phyloP scores from a whole-genome alignment of 2,329 filamentous ascomycete genomes.

The Alternaria alternata region DNA sequence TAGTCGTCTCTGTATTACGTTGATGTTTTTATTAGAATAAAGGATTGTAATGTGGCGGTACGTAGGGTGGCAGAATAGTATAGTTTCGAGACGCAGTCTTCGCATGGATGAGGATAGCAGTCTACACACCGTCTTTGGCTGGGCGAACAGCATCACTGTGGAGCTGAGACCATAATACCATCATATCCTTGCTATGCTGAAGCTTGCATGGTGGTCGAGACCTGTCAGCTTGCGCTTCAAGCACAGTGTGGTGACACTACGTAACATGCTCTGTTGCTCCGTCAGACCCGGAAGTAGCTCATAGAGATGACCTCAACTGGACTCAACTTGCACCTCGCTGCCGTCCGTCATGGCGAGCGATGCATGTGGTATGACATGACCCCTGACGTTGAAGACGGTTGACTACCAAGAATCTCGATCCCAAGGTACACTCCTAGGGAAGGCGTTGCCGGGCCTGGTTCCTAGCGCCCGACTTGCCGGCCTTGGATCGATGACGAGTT shows the following conservation, averaged over 20 bases:
- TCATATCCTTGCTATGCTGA: constrained; percentile 1
- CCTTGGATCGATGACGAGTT: constrained; percentile 5
- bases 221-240: background rate
- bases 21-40: constrained; percentile 21
- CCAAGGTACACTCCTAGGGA: background rate
- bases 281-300: background rate
- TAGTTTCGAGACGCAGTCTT: background rate
- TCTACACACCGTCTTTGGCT: constrained; percentile 15
- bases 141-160: constrained; percentile 4
- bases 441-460: constrained; percentile 7
- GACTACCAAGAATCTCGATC: constrained; percentile 3
- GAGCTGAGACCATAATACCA: constrained; percentile 7
- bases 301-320: background rate
- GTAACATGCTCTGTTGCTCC: background rate
- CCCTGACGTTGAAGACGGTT: background rate
- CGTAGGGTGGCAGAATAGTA: constrained; percentile 7
- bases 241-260: constrained; percentile 3
- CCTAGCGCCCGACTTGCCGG: constrained; percentile 11
- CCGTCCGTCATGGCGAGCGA: background rate
- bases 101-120: constrained; percentile 11
- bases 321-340: background rate
- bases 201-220: background rate
- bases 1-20: constrained; percentile 26
- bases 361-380: constrained; percentile 10
- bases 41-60: constrained; percentile 28